Percentiles rank a stretch among this genome's conserved stretches.
Evolutionary conservation across 371 early-diverging fungal species (phyloP).

Genomic region (Blakeslea trispora): DNA sequence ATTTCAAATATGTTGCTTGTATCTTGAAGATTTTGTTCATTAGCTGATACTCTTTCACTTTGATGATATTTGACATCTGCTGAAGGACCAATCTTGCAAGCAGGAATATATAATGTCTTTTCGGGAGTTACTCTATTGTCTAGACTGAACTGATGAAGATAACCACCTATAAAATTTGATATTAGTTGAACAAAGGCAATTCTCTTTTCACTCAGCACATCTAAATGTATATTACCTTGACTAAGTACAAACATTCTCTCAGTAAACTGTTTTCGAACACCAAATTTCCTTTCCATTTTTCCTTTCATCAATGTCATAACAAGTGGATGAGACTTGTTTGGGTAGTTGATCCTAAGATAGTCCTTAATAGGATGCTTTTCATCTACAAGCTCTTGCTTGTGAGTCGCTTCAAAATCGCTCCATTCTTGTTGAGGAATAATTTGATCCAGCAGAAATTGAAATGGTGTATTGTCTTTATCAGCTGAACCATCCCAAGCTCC

Average conservation of each 20-base stretch:
- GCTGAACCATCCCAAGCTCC: constrained; percentile 21
- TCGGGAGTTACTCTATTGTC: constrained; percentile 43
- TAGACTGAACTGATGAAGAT: constrained; percentile 43
- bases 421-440: constrained; percentile 40
- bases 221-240: constrained; percentile 44
- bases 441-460: constrained; percentile 25
- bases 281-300: constrained; percentile 34
- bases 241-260: constrained; percentile 42
- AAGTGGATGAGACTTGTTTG: constrained; percentile 42
- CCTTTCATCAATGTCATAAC: constrained; percentile 48
- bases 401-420: constrained; percentile 27
- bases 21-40: background rate
- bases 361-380: constrained; percentile 37
- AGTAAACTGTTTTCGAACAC: constrained; percentile 41
- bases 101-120: constrained; percentile 41
- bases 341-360: constrained; percentile 48
- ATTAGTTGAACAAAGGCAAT: too few relatives aligned
- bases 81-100: constrained; percentile 25
- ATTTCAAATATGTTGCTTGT: constrained; percentile 22
- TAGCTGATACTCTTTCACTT: background rate
- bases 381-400: constrained; percentile 37
- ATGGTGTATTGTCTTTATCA: constrained; percentile 27
- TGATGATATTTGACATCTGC: constrained; percentile 22
- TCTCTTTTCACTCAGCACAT: too few relatives aligned
- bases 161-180: constrained; percentile 32